Percentiles rank a stretch among this genome's conserved stretches.
Conservation (phyloP, 1,139 yeast genomes). For the Yamadazyma atlantica region DNA sequence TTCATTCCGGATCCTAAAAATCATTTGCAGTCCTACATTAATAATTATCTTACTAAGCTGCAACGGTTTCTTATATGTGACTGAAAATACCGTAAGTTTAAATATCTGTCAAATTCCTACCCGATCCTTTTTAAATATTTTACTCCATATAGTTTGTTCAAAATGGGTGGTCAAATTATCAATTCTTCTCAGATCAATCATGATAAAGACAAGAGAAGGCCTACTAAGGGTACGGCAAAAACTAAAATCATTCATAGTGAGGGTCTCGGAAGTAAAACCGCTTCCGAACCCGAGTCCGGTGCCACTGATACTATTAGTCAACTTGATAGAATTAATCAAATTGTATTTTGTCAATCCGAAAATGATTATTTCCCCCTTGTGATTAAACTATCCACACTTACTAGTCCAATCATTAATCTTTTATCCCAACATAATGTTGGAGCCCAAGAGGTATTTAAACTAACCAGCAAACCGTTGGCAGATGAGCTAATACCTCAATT, state of each 20-base stretch:
- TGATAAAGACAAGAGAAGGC: too few relatives aligned
- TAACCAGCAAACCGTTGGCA: conserved; percentile 8
- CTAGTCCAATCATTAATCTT: conserved; percentile 1
- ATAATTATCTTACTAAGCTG: neutral
- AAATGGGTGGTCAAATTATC: too few relatives aligned
- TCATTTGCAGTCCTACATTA: neutral
- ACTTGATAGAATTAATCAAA: conserved; percentile 9
- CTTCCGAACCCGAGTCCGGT: neutral
- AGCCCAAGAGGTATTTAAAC: conserved; percentile 2
- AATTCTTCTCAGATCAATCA: too few relatives aligned
- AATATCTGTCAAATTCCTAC: neutral
- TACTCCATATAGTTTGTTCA: too few relatives aligned
- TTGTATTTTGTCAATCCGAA: conserved; percentile 10
- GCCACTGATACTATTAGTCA: neutral
- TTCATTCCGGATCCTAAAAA: neutral
- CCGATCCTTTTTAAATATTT: neutral
- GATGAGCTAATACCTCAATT: conserved; percentile 11
- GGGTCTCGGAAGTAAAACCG: neutral
- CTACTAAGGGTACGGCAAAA: too few relatives aligned
- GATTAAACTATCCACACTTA: conserved; percentile 5
- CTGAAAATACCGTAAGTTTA: neutral
- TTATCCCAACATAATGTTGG: conserved; percentile 7
- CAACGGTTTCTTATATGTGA: neutral
- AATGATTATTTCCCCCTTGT: conserved; percentile 12
- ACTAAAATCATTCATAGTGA: neutral